Evolutionary conservation across 768 basidiomycete species (phyloP).

Genomic region (Gloeopeniophorella convolvens): DNA sequence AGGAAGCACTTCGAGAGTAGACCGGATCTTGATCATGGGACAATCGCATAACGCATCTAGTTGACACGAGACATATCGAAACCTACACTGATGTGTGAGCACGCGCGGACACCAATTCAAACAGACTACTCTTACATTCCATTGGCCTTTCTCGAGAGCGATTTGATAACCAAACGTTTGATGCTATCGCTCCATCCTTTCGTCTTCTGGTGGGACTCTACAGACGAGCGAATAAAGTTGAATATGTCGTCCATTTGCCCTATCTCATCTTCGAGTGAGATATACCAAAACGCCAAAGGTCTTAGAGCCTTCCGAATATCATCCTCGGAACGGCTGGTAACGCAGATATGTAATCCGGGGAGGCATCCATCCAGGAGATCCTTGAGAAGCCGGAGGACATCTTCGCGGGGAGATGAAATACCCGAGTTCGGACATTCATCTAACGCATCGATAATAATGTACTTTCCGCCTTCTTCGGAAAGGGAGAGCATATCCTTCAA

Average conservation of each 20-base stretch:
- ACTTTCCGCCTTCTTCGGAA: background rate
- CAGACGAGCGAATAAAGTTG: background rate
- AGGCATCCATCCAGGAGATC: background rate
- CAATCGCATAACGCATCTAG: background rate
- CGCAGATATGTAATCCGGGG: background rate
- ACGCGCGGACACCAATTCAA: too few species aligned
- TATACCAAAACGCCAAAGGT: background rate
- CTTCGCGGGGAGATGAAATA: background rate
- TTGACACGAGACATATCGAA: constrained; percentile 4
- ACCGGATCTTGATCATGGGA: background rate
- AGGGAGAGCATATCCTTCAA: background rate
- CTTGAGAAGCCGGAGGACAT: background rate
- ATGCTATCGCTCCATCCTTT: background rate
- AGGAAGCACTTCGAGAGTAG: background rate
- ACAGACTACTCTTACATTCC: constrained; percentile 7
- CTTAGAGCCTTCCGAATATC: background rate
- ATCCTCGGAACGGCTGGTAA: background rate
- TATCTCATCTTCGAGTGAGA: background rate
- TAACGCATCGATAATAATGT: background rate
- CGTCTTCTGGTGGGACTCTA: background rate
- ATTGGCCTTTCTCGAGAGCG: background rate
- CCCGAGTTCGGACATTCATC: constrained; percentile 6
- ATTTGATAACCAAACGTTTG: background rate
- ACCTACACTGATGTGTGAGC: background rate
- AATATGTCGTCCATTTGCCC: background rate